Evolutionary conservation across 2,329 filamentous ascomycete species (phyloP).

Genomic region (Magnaporthiopsis rhizophila): DNA sequence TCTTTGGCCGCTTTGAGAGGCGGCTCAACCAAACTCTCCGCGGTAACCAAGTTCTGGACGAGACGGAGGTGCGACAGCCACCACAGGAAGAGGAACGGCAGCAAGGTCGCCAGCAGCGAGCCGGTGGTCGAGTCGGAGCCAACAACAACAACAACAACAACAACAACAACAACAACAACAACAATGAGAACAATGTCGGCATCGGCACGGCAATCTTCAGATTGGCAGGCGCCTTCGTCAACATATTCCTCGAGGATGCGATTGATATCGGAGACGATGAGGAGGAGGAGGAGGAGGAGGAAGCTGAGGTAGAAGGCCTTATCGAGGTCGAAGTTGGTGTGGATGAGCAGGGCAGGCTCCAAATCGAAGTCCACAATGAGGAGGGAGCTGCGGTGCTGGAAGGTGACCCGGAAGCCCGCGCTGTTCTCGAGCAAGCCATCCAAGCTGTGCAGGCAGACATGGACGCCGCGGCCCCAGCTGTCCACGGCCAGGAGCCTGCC

Average conservation of each 20-base stretch:
- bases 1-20: slow-evolving; percentile 39
- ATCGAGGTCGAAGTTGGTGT: slow-evolving; percentile 17
- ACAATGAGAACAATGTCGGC: slow-evolving; percentile 21
- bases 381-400: slow-evolving; percentile 1
- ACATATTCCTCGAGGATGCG: slow-evolving; percentile 12
- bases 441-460: background rate
- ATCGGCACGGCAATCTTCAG: slow-evolving; percentile 14
- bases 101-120: slow-evolving; percentile 3
- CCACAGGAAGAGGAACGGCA: background rate
- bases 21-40: slow-evolving; percentile 39
- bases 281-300: slow-evolving; percentile 34
- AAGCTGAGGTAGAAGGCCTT: slow-evolving; percentile 21
- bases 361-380: slow-evolving; percentile 4
- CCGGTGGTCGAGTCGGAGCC: slow-evolving; percentile 14
- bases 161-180: slow-evolving; percentile 10
- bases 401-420: background rate
- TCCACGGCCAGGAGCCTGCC: slow-evolving; percentile 2
- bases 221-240: slow-evolving; percentile 16
- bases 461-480: background rate
- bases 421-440: background rate
- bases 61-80: slow-evolving; percentile 9
- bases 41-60: slow-evolving; percentile 21
- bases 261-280: slow-evolving; percentile 15
- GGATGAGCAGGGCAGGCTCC: slow-evolving; percentile 24
- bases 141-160: too few species aligned